Percentiles rank a stretch among this genome's conserved stretches.
These are phyloP conservation scores for Microthlaspi erraticum DNA, from an alignment of 345 rosid species.

Conservation along the genomic window DNA sequence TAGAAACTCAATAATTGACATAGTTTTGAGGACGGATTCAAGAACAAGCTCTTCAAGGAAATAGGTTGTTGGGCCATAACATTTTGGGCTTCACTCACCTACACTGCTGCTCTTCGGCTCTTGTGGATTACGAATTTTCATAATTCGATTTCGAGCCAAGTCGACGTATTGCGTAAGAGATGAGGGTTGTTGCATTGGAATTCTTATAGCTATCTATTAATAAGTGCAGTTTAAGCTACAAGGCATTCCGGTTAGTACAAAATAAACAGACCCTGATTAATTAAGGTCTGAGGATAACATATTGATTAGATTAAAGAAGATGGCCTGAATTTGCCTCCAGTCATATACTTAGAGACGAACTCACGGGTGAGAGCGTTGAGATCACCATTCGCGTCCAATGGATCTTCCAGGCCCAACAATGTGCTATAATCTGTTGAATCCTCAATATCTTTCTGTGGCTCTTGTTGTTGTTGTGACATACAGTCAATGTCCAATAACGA, in stretches of 20 bases:
- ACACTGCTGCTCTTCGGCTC: not conserved
- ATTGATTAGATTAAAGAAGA: constrained; percentile 38
- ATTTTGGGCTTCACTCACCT: not conserved
- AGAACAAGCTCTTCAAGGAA: not conserved
- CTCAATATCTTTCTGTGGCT: constrained; percentile 22
- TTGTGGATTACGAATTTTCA: not conserved
- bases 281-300: not conserved
- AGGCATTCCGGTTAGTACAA: constrained; percentile 20
- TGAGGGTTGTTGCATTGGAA: constrained; percentile 1
- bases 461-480: constrained; percentile 28
- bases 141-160: not conserved
- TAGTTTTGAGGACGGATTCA: not conserved
- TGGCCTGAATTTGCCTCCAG: constrained; percentile 46
- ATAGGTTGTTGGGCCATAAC: constrained; percentile 20
- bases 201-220: no score
- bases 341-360: constrained; percentile 55
- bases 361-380: constrained; percentile 57
- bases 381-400: constrained; percentile 42
- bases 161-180: constrained; percentile 15
- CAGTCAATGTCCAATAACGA: constrained; percentile 36
- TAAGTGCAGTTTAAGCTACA: not conserved
- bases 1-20: not conserved
- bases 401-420: constrained; percentile 34
- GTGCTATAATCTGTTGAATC: constrained; percentile 22
- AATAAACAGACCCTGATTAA: not conserved